Conservation (phyloP, 2,329 filamentous ascomycete species). For the Gaeumannomyces sp. region DNA sequence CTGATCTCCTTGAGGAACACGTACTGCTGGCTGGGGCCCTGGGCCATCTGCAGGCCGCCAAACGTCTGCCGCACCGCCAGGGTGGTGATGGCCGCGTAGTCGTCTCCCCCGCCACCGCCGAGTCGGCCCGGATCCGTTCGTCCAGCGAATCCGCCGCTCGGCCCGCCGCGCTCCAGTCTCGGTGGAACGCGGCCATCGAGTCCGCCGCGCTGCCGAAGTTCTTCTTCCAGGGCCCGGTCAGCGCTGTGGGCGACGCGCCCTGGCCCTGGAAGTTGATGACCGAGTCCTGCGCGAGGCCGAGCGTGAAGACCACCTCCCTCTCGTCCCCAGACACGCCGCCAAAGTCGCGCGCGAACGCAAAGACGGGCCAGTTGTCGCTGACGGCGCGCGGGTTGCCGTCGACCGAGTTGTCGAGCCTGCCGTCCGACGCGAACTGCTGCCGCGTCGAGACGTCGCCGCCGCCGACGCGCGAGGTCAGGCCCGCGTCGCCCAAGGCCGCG, state of each 20-base stretch:
- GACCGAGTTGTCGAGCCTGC: constrained; percentile 55
- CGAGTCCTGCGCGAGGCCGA: constrained; percentile 70
- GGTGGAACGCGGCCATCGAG: constrained; percentile 67
- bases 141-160: constrained; percentile 59
- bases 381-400: constrained; percentile 62
- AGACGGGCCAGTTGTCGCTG: constrained; percentile 66
- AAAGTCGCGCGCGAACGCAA: constrained; percentile 66
- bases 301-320: constrained; percentile 57
- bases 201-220: constrained; percentile 59
- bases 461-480: constrained; percentile 65
- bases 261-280: constrained; percentile 70
- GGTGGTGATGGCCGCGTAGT: constrained; percentile 70
- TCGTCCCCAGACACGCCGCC: constrained; percentile 30
- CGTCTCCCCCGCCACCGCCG: constrained; percentile 62
- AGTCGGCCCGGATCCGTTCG: constrained; percentile 58
- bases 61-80: constrained; percentile 77
- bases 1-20: constrained; percentile 88
- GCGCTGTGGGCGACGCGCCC: constrained; percentile 51
- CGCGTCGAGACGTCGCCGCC: constrained; percentile 57
- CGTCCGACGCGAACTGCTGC: constrained; percentile 56
- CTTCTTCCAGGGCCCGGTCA: constrained; percentile 71
- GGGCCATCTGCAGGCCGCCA: constrained; percentile 67
- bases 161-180: constrained; percentile 60
- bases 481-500: constrained; percentile 51
- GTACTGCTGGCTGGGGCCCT: constrained; percentile 62